Conservation (phyloP, 169 alveolate species). For the Toxoplasma gondii region DNA sequence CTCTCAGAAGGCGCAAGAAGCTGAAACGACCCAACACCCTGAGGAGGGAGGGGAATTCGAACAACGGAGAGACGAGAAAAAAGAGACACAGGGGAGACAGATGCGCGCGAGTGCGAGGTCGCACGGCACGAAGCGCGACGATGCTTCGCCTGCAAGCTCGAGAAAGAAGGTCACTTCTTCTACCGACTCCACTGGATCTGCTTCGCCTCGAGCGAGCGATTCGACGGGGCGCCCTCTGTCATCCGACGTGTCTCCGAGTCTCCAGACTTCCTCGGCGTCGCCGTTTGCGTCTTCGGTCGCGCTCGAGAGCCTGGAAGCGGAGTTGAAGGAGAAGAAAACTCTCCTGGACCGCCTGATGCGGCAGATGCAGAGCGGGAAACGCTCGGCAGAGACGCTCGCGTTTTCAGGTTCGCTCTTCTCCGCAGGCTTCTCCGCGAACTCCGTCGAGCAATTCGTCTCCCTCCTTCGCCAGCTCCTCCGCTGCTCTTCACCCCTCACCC, state of each 20-base stretch:
- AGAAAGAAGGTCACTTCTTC: not conserved
- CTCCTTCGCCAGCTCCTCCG: slow-evolving; percentile 10
- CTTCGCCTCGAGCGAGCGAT: not conserved
- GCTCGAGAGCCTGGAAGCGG: slow-evolving; percentile 34
- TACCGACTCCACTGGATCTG: slow-evolving; percentile 3
- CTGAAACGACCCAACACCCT: too few species aligned
- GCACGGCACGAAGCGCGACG: slow-evolving; percentile 28
- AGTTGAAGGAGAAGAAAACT: not conserved
- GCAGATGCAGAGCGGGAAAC: slow-evolving; percentile 50
- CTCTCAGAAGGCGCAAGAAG: not conserved
- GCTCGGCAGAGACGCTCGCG: not conserved
- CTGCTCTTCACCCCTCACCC: slow-evolving; percentile 26
- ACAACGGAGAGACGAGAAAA: not conserved
- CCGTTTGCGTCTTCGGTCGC: not conserved
- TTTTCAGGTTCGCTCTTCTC: not conserved
- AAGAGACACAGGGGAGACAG: not conserved
- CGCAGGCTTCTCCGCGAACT: not conserved
- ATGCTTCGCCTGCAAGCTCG: not conserved
- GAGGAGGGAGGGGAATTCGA: not conserved
- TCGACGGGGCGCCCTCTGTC: not conserved
- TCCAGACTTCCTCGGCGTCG: not conserved
- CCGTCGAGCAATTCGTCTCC: slow-evolving; percentile 12
- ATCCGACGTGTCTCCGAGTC: not conserved
- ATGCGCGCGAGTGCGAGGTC: slow-evolving; percentile 36
- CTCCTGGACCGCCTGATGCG: not conserved